phyloP scores from a whole-genome alignment of 768 basidiomycete genomes.

The Termitomyces sp. region DNA sequence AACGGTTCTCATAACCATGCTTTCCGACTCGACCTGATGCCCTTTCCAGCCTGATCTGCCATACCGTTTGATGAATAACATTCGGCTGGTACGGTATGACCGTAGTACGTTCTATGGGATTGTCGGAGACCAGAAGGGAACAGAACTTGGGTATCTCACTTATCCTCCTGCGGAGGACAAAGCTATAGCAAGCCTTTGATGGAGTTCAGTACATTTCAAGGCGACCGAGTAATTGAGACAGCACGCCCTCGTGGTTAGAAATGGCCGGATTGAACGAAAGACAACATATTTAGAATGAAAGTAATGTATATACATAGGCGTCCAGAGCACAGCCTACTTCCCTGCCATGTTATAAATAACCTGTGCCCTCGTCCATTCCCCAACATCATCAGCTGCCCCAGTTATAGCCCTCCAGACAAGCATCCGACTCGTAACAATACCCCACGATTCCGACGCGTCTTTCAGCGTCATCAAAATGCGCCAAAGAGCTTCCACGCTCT shows the following conservation, averaged over 20 bases:
- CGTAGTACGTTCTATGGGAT: constrained; percentile 34
- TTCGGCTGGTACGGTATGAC: constrained; percentile 29
- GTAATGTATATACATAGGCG: too few species aligned
- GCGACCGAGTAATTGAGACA: too few species aligned
- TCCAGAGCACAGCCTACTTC: background rate
- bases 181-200: background rate
- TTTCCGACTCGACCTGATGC: background rate
- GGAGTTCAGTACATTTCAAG: background rate
- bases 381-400: constrained; percentile 34
- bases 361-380: constrained; percentile 56
- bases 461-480: constrained; percentile 40
- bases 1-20: too few species aligned
- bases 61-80: background rate
- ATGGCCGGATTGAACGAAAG: too few species aligned
- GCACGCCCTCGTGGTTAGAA: too few species aligned
- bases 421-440: constrained; percentile 47
- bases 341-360: constrained; percentile 21
- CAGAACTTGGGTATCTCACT: constrained; percentile 26
- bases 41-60: constrained; percentile 7
- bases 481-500: constrained; percentile 55
- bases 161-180: constrained; percentile 14
- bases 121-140: constrained; percentile 20
- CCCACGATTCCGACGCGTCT: constrained; percentile 39
- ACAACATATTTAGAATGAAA: too few species aligned
- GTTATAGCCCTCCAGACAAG: constrained; percentile 52